phyloP scores from a whole-genome alignment of 163 green algal species.

The Chlorella variabilis region DNA sequence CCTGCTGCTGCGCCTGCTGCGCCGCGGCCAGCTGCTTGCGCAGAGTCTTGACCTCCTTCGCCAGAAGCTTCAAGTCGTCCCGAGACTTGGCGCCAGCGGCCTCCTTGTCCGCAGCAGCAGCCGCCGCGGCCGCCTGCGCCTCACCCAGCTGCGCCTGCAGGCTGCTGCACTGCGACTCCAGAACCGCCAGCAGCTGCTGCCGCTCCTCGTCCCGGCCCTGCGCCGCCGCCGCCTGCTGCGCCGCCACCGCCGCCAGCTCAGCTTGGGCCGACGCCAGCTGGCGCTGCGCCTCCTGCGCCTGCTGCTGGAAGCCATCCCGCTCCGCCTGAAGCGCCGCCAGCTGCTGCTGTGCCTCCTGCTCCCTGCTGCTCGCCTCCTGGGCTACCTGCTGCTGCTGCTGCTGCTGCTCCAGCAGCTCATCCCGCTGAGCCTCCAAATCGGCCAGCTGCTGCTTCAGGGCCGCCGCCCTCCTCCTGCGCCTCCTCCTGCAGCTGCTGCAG shows the following conservation, averaged over 20 bases:
- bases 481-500: background rate
- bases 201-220: background rate
- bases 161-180: background rate
- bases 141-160: conserved; percentile 12
- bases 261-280: background rate
- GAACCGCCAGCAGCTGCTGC: background rate
- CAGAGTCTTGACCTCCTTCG: conserved; percentile 43
- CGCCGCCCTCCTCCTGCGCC: background rate
- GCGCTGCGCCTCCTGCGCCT: background rate
- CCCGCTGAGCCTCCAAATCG: background rate
- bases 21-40: conserved; percentile 26
- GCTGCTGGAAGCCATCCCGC: background rate
- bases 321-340: background rate
- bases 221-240: background rate
- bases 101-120: conserved; percentile 17
- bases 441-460: background rate
- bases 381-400: conserved; percentile 6
- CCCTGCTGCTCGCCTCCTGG: background rate
- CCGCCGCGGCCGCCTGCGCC: conserved; percentile 9
- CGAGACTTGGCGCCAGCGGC: conserved; percentile 26
- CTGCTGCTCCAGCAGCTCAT: background rate
- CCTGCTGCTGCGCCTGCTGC: background rate
- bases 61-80: conserved; percentile 40
- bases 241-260: background rate
- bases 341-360: background rate